Conservation (phyloP, 441 rosid species). For the Arabidopsis hybrid region DNA sequence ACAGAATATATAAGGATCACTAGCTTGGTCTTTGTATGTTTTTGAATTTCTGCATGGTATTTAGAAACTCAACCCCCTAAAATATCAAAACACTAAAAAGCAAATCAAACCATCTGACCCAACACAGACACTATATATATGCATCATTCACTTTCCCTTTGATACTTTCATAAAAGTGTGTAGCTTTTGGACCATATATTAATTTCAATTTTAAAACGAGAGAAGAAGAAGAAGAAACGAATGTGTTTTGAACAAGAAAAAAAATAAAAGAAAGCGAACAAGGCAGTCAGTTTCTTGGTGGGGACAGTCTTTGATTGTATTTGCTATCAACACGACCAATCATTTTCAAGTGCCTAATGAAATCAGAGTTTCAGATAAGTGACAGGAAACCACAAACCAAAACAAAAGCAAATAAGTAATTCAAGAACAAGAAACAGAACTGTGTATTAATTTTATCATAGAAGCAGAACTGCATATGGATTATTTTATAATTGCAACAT, state of each 20-base stretch:
- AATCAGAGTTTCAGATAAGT: slow-evolving; percentile 44
- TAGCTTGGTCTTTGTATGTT: slow-evolving; percentile 19
- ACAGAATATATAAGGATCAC: slow-evolving; percentile 20
- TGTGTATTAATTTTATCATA: not conserved
- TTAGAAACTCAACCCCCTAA: slow-evolving; percentile 13
- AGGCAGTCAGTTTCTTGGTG: slow-evolving; percentile 42
- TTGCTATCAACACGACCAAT: slow-evolving; percentile 45
- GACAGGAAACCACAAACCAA: slow-evolving; percentile 41
- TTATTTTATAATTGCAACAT: slow-evolving; percentile 31
- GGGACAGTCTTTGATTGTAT: slow-evolving; percentile 45
- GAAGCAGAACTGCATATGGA: slow-evolving; percentile 21
- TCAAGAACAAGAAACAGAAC: slow-evolving; percentile 19
- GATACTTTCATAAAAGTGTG: slow-evolving; percentile 61
- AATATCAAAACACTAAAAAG: slow-evolving; percentile 37
- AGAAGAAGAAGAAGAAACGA: slow-evolving; percentile 29
- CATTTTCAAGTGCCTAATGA: slow-evolving; percentile 44
- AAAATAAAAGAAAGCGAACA: slow-evolving; percentile 42
- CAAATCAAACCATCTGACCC: slow-evolving; percentile 43
- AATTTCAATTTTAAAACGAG: slow-evolving; percentile 39
- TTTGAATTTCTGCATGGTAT: slow-evolving; percentile 28
- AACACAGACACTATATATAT: slow-evolving; percentile 34
- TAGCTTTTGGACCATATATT: slow-evolving; percentile 60
- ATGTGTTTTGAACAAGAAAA: slow-evolving; percentile 40
- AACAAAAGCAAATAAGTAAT: slow-evolving; percentile 3
- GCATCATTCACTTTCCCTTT: slow-evolving; percentile 46